Percentiles rank a stretch among this genome's conserved stretches.
phyloP scores from a whole-genome alignment of 176 grass and related monocot species.

The Carex parvula region DNA sequence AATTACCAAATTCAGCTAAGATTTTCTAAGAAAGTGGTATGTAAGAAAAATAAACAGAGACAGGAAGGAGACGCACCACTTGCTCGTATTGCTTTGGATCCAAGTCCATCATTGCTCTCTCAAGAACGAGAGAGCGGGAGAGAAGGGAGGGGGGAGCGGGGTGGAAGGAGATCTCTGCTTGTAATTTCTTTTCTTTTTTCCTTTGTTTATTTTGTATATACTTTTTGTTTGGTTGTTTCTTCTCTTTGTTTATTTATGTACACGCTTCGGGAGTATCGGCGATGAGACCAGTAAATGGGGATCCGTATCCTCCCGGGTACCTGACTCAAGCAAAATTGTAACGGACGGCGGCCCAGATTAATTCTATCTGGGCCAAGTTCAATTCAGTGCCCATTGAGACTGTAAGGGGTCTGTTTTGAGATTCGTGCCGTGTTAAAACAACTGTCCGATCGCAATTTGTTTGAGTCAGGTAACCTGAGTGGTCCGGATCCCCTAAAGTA shows the following conservation, averaged over 20 bases:
- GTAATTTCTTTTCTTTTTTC: slow-evolving; percentile 21
- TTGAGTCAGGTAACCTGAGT: too few species aligned
- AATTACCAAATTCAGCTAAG: neutral
- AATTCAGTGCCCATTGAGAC: too few species aligned
- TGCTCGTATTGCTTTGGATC: slow-evolving; percentile 75
- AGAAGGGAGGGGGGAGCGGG: neutral
- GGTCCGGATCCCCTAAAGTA: too few species aligned
- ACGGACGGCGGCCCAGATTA: too few species aligned
- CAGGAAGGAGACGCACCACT: slow-evolving; percentile 38
- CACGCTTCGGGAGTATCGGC: neutral
- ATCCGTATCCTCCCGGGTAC: too few species aligned
- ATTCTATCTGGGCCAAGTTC: too few species aligned
- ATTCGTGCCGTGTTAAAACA: too few species aligned
- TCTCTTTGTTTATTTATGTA: neutral
- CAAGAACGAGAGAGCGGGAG: slow-evolving; percentile 18
- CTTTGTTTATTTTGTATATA: neutral
- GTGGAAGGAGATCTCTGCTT: slow-evolving; percentile 7
- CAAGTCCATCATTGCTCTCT: slow-evolving; percentile 64
- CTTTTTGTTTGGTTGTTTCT: neutral
- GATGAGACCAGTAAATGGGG: neutral
- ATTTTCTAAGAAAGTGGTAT: neutral
- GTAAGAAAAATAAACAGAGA: neutral
- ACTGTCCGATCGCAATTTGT: too few species aligned
- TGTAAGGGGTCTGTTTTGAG: too few species aligned
- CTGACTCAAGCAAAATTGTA: too few species aligned